A percentile compares a stretch with the other conserved stretches of the same genome.
phyloP scores from a whole-genome alignment of 805 yeast genomes.

The Blastobotrys peoriensis region DNA sequence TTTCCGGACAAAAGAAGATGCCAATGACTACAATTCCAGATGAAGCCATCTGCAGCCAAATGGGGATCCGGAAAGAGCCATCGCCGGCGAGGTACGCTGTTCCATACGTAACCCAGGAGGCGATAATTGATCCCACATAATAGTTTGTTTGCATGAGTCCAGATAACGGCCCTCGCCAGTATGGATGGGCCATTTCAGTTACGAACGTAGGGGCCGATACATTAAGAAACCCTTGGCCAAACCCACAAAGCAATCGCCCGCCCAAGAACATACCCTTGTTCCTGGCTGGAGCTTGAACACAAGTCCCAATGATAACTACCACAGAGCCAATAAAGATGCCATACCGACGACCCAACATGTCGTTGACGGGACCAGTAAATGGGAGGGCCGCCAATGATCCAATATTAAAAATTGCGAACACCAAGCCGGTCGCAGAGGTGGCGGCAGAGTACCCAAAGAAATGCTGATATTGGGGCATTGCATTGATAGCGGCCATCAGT shows the following conservation, averaged over 20 bases:
- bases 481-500: constrained; percentile 15
- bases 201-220: constrained; percentile 75
- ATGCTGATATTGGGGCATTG: constrained; percentile 20
- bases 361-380: constrained; percentile 57
- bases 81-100: constrained; percentile 33
- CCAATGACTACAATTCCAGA: constrained; percentile 49
- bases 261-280: constrained; percentile 58
- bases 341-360: constrained; percentile 56
- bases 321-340: constrained; percentile 48
- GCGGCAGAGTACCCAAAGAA: constrained; percentile 14
- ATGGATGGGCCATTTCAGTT: constrained; percentile 62
- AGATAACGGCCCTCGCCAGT: constrained; percentile 55
- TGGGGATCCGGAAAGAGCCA: constrained; percentile 51
- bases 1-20: constrained; percentile 65
- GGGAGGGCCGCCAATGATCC: constrained; percentile 42
- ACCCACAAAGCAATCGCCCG: constrained; percentile 66
- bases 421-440: constrained; percentile 11
- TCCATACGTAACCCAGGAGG: constrained; percentile 75
- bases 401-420: constrained; percentile 24
- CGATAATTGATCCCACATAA: constrained; percentile 65
- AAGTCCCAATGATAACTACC: constrained; percentile 53
- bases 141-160: constrained; percentile 62
- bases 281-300: constrained; percentile 37
- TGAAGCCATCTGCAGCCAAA: constrained; percentile 61
- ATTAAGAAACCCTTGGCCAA: constrained; percentile 71